These are phyloP conservation scores for Albophoma yamanashiensis DNA, from an alignment of 2,329 filamentous ascomycete species.

Conservation along the genomic window DNA sequence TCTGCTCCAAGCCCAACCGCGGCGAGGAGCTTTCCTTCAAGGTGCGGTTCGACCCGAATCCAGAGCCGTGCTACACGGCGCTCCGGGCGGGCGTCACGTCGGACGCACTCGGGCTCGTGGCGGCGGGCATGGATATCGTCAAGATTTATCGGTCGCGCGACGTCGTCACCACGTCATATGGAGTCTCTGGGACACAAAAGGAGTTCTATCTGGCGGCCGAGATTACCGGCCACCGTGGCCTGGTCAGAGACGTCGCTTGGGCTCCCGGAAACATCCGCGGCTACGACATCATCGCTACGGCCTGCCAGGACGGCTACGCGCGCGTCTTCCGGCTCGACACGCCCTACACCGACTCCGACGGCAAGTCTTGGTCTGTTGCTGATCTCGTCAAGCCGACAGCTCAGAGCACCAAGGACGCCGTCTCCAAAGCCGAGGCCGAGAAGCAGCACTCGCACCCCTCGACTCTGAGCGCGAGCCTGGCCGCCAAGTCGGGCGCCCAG, in stretches of 20 bases:
- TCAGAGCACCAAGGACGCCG: conserved; percentile 14
- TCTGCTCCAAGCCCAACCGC: conserved; percentile 59
- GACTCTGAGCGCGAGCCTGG: conserved; percentile 40
- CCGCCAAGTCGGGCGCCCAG: conserved; percentile 35
- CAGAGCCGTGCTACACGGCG: conserved; percentile 66
- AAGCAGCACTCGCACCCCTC: conserved; percentile 24
- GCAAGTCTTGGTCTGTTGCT: conserved; percentile 36
- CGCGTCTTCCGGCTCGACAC: conserved; percentile 78
- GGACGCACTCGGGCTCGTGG: conserved; percentile 70
- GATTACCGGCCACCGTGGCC: conserved; percentile 58
- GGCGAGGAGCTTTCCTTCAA: conserved; percentile 83
- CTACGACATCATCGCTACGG: conserved; percentile 83
- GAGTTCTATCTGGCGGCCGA: conserved; percentile 81
- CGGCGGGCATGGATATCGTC: conserved; percentile 76
- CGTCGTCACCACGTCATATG: conserved; percentile 39
- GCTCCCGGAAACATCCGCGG: conserved; percentile 83
- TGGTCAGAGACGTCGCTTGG: conserved; percentile 87
- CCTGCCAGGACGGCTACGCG: conserved; percentile 83
- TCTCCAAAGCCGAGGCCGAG: conserved; percentile 17
- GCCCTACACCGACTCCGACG: conserved; percentile 33
- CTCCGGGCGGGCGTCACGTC: conserved; percentile 70
- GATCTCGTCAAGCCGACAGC: conserved; percentile 29
- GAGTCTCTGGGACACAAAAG: conserved; percentile 46
- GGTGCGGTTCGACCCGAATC: conserved; percentile 81
- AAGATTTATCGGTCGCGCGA: conserved; percentile 71